A percentile compares a stretch with the other conserved stretches of the same genome.
Conservation (phyloP, 2,329 filamentous ascomycete genomes). For the Claviceps purpurea region DNA sequence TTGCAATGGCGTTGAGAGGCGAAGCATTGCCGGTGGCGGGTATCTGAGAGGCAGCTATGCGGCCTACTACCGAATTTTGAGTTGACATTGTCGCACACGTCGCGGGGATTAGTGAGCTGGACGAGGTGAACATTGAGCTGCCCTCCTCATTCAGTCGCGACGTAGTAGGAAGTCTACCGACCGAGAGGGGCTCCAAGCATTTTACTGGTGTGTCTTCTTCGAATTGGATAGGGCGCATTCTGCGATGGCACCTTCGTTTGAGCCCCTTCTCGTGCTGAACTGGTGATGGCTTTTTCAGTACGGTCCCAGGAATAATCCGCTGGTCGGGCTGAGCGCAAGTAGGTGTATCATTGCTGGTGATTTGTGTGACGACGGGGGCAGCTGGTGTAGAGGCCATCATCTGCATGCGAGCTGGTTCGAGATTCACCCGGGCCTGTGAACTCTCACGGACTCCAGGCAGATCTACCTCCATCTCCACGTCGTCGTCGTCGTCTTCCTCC, state of each 20-base stretch:
- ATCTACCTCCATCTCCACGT: slow-evolving; percentile 22
- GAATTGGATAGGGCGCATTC: slow-evolving; percentile 16
- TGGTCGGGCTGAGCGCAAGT: slow-evolving; percentile 20
- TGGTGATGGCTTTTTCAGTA: slow-evolving; percentile 1
- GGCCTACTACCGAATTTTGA: not conserved
- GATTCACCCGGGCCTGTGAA: slow-evolving; percentile 12
- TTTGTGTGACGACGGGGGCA: not conserved
- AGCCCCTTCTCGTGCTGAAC: not conserved
- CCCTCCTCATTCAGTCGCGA: slow-evolving; percentile 8
- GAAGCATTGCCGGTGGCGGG: not conserved
- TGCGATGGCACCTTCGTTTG: slow-evolving; percentile 7
- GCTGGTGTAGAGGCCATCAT: slow-evolving; percentile 7
- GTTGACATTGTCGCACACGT: slow-evolving; percentile 7
- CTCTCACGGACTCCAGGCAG: slow-evolving; percentile 17
- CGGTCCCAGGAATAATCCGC: slow-evolving; percentile 10
- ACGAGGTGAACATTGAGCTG: slow-evolving; percentile 15
- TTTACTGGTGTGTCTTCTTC: slow-evolving; percentile 5
- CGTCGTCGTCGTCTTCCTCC: slow-evolving; percentile 4
- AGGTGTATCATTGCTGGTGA: slow-evolving; percentile 15
- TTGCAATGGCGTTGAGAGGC: not conserved
- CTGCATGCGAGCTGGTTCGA: slow-evolving; percentile 10
- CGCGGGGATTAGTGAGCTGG: slow-evolving; percentile 17
- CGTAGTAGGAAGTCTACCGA: slow-evolving; percentile 11
- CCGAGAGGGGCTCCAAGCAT: not conserved
- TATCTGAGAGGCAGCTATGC: not conserved